A percentile compares a stretch with the other conserved stretches of the same genome.
phyloP scores from a whole-genome alignment of 2,329 filamentous ascomycete species.

The Epichloe gansuensis region DNA sequence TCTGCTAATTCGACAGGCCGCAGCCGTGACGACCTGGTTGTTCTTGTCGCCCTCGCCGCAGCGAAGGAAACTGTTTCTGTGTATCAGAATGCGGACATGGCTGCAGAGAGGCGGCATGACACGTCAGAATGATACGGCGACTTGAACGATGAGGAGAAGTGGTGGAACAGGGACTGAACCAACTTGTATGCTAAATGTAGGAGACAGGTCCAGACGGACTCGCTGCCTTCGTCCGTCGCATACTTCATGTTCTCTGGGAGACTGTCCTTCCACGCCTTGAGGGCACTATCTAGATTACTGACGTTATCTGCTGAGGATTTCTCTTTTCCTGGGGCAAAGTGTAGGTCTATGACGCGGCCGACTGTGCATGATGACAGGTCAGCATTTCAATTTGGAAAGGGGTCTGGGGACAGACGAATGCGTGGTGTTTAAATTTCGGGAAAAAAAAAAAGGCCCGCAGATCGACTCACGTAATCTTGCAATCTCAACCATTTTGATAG shows the following conservation, averaged over 20 bases:
- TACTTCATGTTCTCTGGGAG: constrained; percentile 19
- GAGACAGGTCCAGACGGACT: constrained; percentile 23
- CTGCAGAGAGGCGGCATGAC: constrained; percentile 6
- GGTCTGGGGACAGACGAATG: background rate
- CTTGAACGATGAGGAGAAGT: too few species aligned
- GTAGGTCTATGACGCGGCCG: constrained; percentile 22
- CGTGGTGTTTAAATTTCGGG: background rate
- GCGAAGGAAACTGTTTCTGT: constrained; percentile 21
- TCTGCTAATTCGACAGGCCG: constrained; percentile 22
- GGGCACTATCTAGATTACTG: constrained; percentile 15
- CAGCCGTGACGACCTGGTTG: constrained; percentile 17
- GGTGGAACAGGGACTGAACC: background rate
- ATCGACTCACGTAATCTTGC: constrained; percentile 18
- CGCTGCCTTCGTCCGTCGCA: constrained; percentile 18
- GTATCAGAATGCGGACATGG: constrained; percentile 23
- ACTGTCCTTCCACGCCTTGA: constrained; percentile 23
- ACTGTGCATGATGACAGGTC: constrained; percentile 10
- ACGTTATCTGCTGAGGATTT: constrained; percentile 17
- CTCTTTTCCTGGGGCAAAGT: constrained; percentile 22
- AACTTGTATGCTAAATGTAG: constrained; percentile 26
- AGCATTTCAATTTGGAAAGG: background rate
- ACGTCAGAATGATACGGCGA: background rate
- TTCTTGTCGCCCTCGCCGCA: constrained; percentile 15
- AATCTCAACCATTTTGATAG: constrained; percentile 26
- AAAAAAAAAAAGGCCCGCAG: background rate